Evolutionary conservation across 768 basidiomycete species (phyloP), one percentile per base, ranked within the genome.

Genomic region (Phylloporus sp.): DNA sequence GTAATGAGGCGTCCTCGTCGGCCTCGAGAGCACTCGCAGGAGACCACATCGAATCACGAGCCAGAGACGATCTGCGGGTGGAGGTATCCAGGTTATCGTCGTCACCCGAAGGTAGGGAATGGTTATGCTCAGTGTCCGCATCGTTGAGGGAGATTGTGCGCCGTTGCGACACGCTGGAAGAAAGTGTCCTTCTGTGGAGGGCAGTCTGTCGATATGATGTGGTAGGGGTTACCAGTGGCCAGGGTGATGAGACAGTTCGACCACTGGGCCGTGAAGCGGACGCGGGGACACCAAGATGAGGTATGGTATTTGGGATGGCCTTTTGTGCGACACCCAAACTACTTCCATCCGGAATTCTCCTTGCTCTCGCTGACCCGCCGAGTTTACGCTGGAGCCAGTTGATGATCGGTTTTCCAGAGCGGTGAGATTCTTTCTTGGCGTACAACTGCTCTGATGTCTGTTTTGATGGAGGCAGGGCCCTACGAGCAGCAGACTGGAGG

Each of bases 1-100:
- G 82, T 15, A 97, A 69, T 32, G 92, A 95, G 10, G 95, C 95
- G 63, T 97, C 93, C 49, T 97, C 95, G 64, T 97, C 95, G 15
- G 93, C 94, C 69, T 91, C 91, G 27, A 83, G 68, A 38, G 78
- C 76, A 57, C 85, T 88, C 15, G 81, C 74, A 38, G 87, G 89
- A 8, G 89, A 91, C 86, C 88, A 91, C 40, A 80, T 79, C 4
- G 90, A 91, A 54, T 86, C 84, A 45, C 82, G 79, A 41, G 86
- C 84, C 47, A 79, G 64, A 22, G 83, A 88, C 5, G 81, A 86
- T 18, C 73, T 72, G 48, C 73, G 77, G 28, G 72, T 69, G 18
- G 74, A 78, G 40, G 79, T 78, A 43, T 79, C 82, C 6, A 70
- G 66, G 44, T 73, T 73, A 46, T 74, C 73, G 45, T 68, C 67